Evolutionary conservation across 257 asterid genomes (phyloP).

Genomic region (Paraleonurus japonicus): DNA sequence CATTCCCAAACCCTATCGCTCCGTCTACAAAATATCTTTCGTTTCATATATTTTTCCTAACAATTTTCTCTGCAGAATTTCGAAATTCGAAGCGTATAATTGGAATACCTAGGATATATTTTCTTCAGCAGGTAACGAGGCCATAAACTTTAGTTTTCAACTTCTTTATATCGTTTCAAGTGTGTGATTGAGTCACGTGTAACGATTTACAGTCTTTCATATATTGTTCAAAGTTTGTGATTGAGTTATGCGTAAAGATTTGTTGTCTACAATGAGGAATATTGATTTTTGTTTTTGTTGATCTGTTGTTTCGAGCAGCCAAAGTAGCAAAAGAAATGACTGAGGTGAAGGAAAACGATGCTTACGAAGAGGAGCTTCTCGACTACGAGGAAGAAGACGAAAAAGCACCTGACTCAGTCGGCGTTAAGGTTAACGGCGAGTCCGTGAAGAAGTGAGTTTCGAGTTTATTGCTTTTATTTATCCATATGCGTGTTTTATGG

Average conservation of each 20-base stretch:
- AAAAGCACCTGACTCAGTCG: conserved; percentile 59
- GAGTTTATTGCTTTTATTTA: background rate
- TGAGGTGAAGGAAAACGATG: conserved; percentile 75
- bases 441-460: conserved; percentile 71
- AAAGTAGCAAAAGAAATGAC: conserved; percentile 48
- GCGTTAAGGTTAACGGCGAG: conserved; percentile 78
- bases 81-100: background rate
- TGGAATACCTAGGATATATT: background rate
- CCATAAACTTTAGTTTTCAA: background rate
- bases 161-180: background rate
- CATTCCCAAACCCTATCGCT: conserved; percentile 22
- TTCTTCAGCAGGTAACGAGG: conserved; percentile 32
- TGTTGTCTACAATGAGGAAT: background rate
- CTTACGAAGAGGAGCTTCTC: conserved; percentile 92
- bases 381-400: conserved; percentile 97
- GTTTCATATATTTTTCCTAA: conserved; percentile 8
- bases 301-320: conserved; percentile 23
- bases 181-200: background rate
- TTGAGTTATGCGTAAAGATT: background rate
- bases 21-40: background rate
- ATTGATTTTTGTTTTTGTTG: conserved; percentile 19
- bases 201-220: background rate
- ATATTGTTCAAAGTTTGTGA: background rate
- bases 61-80: conserved; percentile 37
- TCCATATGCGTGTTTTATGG: too few species aligned